A percentile compares a stretch with the other conserved stretches of the same genome.
These are phyloP conservation scores for Phytophthora citrophthora DNA, from an alignment of 352 stramenopile species.

Conservation along the genomic window DNA sequence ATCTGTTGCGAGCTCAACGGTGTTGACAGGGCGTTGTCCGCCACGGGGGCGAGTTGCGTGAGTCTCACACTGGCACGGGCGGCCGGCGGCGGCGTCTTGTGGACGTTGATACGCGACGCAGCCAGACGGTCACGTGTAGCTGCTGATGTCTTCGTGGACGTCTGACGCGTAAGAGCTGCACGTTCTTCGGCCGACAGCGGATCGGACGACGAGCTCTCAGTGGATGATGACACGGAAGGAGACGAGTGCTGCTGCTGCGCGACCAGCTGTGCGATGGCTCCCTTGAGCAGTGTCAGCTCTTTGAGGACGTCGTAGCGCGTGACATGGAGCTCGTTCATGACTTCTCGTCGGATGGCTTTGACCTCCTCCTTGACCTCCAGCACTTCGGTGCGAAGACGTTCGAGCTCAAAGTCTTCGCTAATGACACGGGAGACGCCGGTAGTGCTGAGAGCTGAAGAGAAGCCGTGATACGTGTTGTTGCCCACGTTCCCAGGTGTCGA, in stretches of 20 bases:
- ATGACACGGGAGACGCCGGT: neutral
- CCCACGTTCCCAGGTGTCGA: conserved; percentile 19
- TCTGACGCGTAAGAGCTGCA: conserved; percentile 49
- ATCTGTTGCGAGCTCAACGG: conserved; percentile 74
- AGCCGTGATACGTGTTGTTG: conserved; percentile 20
- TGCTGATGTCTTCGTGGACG: conserved; percentile 56
- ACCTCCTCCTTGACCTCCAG: conserved; percentile 72
- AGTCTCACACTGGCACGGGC: conserved; percentile 43
- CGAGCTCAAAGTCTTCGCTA: conserved; percentile 26
- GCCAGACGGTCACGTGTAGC: conserved; percentile 59
- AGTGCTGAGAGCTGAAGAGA: conserved; percentile 1
- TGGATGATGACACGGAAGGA: conserved; percentile 24
- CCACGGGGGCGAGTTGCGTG: conserved; percentile 70
- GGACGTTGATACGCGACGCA: conserved; percentile 39
- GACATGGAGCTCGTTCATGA: conserved; percentile 87
- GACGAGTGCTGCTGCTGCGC: conserved; percentile 20
- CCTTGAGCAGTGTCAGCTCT: conserved; percentile 82
- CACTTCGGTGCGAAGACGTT: conserved; percentile 61
- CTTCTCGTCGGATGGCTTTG: conserved; percentile 68
- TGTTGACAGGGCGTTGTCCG: conserved; percentile 70
- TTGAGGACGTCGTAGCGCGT: conserved; percentile 88
- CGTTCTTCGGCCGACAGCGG: conserved; percentile 51
- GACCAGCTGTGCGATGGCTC: conserved; percentile 70
- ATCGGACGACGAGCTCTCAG: conserved; percentile 32
- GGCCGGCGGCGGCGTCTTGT: conserved; percentile 16